Base-by-base conservation (phyloP, 257 asterid species). In the Jacaranda copaia region DNA sequence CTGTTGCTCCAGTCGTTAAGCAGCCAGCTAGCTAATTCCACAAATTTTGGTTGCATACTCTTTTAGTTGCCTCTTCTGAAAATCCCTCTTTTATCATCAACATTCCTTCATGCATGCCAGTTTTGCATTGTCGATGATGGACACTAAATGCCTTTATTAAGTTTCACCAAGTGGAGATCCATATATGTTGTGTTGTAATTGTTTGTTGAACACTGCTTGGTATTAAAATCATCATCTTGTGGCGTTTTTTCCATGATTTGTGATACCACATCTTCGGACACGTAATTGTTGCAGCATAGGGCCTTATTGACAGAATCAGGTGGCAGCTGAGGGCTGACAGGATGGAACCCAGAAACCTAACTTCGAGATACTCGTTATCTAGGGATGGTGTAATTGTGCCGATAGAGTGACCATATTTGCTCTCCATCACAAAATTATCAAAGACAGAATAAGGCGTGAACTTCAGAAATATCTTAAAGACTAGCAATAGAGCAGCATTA, bases 1-100 rank as follows among this genome's bases (percentile, higher is more conserved):
- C 83, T 16, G 82, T 66, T 42, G 85, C 90, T 4, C 84, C 82
- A 15, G 84, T 69, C 68, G 75, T 45, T 7, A 86, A 77, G 36
- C 81, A 80, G 83, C 84, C 77, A 45, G 83, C 83, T 77, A 77
- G 72, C 71, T 90, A 78, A 81, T 59, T 14, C 19, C 62, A 46
- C 55, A 48, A 12, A 45, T 62, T 77, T 53, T 65, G 65, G 40
- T 71, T 64, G 61, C 63, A n/a, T 74, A 13, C 69, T 72, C 55
- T 62, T 51, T n/a, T 16, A 6, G 72, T 67, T 51, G 32, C n/a
- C 0, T 42, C 6, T 69, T 83, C 43, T 63, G 13, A 3, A 64
- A 42, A 32, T 66, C 52, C 61, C 4, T 10, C 48, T 53, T 79
- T 85, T 81, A 49, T 42, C 12, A 19, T 65, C 35, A 8, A 13